A percentile compares a stretch with the other conserved stretches of the same genome.
phyloP scores from a whole-genome alignment of 2,329 filamentous ascomycete genomes.

The Neurospora crassa region DNA sequence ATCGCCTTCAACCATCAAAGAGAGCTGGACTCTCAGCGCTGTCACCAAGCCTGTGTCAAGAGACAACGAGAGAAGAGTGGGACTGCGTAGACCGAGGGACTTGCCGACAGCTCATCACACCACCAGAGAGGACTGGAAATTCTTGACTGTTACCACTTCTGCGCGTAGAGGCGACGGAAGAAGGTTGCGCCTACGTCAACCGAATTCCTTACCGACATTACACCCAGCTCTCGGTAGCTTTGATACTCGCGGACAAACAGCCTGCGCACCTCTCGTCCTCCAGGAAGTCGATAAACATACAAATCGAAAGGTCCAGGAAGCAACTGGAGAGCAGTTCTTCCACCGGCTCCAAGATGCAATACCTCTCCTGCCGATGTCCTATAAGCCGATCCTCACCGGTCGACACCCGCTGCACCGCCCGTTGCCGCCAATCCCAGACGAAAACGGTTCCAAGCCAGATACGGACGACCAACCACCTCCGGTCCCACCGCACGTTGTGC shows the following conservation, averaged over 20 bases:
- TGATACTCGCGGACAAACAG: neutral
- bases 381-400: neutral
- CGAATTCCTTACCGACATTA: neutral
- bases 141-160: neutral
- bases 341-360: neutral
- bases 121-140: neutral
- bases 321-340: no score
- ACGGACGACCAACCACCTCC: neutral
- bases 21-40: neutral
- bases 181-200: neutral
- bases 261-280: no score
- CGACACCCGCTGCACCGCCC: neutral
- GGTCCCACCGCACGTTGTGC: neutral
- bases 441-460: accelerated
- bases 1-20: neutral
- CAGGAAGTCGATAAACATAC: no score
- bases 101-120: neutral
- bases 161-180: neutral
- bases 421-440: neutral
- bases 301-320: no score
- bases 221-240: neutral
- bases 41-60: neutral
- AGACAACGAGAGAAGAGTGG: neutral
- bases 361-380: neutral
- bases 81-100: neutral